phyloP scores from a whole-genome alignment of 768 basidiomycete species.

The Russula sp. region DNA sequence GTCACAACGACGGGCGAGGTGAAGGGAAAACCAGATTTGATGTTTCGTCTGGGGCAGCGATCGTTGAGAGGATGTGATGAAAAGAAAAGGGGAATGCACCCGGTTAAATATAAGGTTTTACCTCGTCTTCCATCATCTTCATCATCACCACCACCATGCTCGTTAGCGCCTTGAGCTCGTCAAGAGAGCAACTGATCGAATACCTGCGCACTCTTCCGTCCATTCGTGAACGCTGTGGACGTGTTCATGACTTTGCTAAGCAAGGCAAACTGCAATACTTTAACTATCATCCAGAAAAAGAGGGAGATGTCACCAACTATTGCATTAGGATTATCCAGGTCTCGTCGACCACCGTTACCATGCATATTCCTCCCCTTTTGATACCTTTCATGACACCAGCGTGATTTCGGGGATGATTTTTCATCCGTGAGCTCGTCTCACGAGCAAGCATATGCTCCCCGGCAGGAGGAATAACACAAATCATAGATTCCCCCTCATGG shows the following conservation, averaged over 20 bases:
- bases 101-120: slow-evolving; percentile 18
- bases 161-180: background rate
- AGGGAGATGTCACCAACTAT: slow-evolving; percentile 61
- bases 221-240: slow-evolving; percentile 80
- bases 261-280: slow-evolving; percentile 78
- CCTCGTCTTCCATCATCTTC: slow-evolving; percentile 4
- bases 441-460: background rate
- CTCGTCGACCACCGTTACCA: slow-evolving; percentile 19
- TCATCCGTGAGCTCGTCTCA: slow-evolving; percentile 41
- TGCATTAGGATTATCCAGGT: slow-evolving; percentile 78
- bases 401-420: slow-evolving; percentile 74
- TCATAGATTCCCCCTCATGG: slow-evolving; percentile 79
- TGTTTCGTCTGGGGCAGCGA: background rate
- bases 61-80: background rate
- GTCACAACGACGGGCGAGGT: background rate
- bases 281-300: slow-evolving; percentile 73
- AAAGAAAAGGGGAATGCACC: background rate
- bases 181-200: slow-evolving; percentile 39
- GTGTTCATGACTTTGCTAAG: slow-evolving; percentile 73
- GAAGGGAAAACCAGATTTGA: background rate
- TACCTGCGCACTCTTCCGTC: slow-evolving; percentile 84
- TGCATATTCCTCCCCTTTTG: background rate
- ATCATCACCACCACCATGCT: slow-evolving; percentile 23
- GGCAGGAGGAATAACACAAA: background rate
- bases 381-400: slow-evolving; percentile 36